Base-by-base conservation (phyloP, 805 yeast genomes). In the Danielia oregonensis region DNA sequence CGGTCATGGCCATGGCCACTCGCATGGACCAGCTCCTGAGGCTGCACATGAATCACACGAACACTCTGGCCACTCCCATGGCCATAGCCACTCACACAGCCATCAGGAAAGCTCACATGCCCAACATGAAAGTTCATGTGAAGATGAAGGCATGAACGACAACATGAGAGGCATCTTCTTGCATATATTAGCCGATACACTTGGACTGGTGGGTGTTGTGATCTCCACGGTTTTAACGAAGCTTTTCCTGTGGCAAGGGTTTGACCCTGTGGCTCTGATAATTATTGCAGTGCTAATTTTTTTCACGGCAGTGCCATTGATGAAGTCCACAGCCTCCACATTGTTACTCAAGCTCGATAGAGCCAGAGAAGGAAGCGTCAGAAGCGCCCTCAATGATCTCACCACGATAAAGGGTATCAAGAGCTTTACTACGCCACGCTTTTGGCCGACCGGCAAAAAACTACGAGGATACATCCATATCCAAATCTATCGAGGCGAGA, bases 191-290 rank as follows among this genome's bases (percentile, higher is more conserved):
- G 99, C 99, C 0, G 99, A 93, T 51, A 89, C 97, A 0, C 65
- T 93, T 26, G 99, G 99, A 0, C 91, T 97, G 0, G 95, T 89
- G 0, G 97, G 97, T 5, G 99, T 94, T 12, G 89, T 93, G n/a
- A 59, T 87, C 1, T 88, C 97, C 0, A 91, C 98, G 0, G 35
- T 87, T 4, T 61, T 93, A 25, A 84, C 91, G 6, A 77, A 80
- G 39, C 50, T 78, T 22, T 81, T 84, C 56, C 40, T 46, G 12
- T 75, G 85, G 78, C 74, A 79, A 35, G 82, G 95, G 1, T 82
- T 91, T 53, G 99, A 93, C 54, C 97, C 99, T 2, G 60, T 93
- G 14, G 94, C 97, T 0, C 89, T 97, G 1, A 69, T 93, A 3
- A 69, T 89, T 47, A 91, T 93, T 40, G 96, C 96, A 0, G 58